Base-by-base conservation (phyloP, 345 rosid species). In the Dipteronia dyeriana region DNA sequence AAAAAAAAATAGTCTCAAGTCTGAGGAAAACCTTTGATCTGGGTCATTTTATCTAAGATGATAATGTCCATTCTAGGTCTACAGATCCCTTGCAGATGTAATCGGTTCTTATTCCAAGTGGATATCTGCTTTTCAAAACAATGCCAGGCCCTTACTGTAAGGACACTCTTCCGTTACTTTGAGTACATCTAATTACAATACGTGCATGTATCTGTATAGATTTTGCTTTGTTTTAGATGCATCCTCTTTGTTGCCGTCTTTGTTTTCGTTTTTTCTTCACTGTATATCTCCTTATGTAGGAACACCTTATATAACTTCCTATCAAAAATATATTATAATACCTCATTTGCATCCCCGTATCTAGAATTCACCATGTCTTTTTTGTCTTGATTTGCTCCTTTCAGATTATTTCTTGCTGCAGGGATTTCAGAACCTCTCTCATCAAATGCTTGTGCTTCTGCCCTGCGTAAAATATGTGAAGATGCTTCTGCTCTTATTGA, bases 71-170 rank as follows among this genome's bases (percentile, higher is more conserved):
- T 85, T 89, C 77, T 86, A 95, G 99, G 98, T 95, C 74, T 91
- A 89, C 86, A 93, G 92, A 84, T 89, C 98, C 66, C 91, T 93
- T 73, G 94, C 99, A 39, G 94, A 95, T 71, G 93, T 91, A 83
- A 84, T 93, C 82, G 99, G 98, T 82, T 95, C 99, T 75, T 95
- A 90, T 85, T 93, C 99, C 72, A 93, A 89, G 86, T 95, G 91
- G 94, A 88, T 95, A 76, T 86, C 94, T 83, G 74, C 88, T 78
- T 85, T 79, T 77, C 92, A 89, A 82, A 85, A 84, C 83, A 86
- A 90, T 72, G 78, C 91, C 10, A 84, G 93, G 76, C 90, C 97
- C 61, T 80, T 89, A 80, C 84, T 95, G 99, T 95, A 85, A 93
- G 98, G 75, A 81, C 68, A 68, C 66, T 75, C 57, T 56, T 75